Conservation (phyloP, 1,139 yeast genomes). For the Pneumocystis sp. region DNA sequence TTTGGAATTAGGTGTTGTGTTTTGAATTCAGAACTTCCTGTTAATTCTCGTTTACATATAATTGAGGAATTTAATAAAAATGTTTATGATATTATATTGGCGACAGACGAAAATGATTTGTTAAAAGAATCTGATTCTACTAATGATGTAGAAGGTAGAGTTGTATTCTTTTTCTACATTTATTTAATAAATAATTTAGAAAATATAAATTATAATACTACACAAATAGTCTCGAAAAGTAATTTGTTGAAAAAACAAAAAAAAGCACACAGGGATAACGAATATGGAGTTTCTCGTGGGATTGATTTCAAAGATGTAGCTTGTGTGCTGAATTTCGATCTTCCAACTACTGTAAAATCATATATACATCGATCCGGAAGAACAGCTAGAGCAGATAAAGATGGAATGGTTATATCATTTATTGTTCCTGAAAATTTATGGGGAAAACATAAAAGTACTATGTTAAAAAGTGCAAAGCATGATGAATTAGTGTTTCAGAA, state of each 20-base stretch:
- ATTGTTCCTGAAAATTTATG: slow-evolving; percentile 71
- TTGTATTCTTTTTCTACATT: not conserved
- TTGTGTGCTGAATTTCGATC: slow-evolving; percentile 87
- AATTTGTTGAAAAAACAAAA: slow-evolving; percentile 13
- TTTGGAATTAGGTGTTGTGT: slow-evolving; percentile 85
- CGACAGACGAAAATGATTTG: slow-evolving; percentile 68
- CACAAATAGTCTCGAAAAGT: slow-evolving; percentile 14
- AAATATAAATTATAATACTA: slow-evolving; percentile 1
- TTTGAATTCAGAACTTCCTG: slow-evolving; percentile 81
- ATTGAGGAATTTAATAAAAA: slow-evolving; percentile 91
- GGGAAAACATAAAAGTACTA: slow-evolving; percentile 79
- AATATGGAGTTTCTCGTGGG: slow-evolving; percentile 92
- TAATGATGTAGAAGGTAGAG: slow-evolving; percentile 19
- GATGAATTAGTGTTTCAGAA: slow-evolving; percentile 76
- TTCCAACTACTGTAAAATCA: slow-evolving; percentile 79
- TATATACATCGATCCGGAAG: slow-evolving; percentile 93
- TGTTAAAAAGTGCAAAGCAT: slow-evolving; percentile 51
- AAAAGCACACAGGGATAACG: slow-evolving; percentile 36
- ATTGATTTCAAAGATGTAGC: slow-evolving; percentile 94
- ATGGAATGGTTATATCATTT: slow-evolving; percentile 90
- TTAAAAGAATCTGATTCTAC: slow-evolving; percentile 38
- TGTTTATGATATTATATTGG: slow-evolving; percentile 73
- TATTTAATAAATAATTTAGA: slow-evolving; percentile 12
- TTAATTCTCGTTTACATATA: slow-evolving; percentile 83
- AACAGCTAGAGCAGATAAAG: slow-evolving; percentile 93